These are phyloP conservation scores for Euclidium syriacum DNA, from an alignment of 345 rosid species.

Conservation along the genomic window DNA sequence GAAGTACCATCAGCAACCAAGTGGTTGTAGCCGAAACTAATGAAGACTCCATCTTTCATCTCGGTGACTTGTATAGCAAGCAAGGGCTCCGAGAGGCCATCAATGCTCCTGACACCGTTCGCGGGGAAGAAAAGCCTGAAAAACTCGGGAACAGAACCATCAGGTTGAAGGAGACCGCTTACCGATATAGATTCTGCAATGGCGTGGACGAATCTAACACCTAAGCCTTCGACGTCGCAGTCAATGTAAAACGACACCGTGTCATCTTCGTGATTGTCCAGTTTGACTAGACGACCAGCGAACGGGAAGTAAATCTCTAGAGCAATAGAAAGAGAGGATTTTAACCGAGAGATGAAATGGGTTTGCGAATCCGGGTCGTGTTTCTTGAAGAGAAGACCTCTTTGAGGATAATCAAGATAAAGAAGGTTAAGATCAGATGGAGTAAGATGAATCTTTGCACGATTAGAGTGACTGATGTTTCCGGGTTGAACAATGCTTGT, in stretches of 20 bases:
- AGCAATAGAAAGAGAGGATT: not conserved
- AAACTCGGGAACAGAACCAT: slow-evolving; percentile 3
- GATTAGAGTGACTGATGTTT: not conserved
- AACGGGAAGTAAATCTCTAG: not conserved
- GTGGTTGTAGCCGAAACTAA: slow-evolving; percentile 33
- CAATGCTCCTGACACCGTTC: slow-evolving; percentile 7
- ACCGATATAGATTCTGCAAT: slow-evolving; percentile 21
- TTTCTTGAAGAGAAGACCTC: not conserved
- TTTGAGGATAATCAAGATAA: too few species aligned
- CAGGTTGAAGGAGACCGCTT: slow-evolving; percentile 5
- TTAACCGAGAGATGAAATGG: not conserved
- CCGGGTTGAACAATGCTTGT: not conserved
- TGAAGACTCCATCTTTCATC: slow-evolving; percentile 28
- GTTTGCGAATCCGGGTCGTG: not conserved
- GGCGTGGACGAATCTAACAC: slow-evolving; percentile 26
- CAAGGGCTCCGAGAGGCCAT: slow-evolving; percentile 24
- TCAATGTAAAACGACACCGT: not conserved
- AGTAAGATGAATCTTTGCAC: not conserved
- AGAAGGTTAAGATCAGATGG: not conserved
- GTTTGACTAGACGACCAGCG: not conserved
- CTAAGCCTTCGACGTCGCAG: not conserved
- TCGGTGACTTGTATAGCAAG: slow-evolving; percentile 37
- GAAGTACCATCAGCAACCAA: slow-evolving; percentile 27
- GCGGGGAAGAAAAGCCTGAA: slow-evolving; percentile 27
- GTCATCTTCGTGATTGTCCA: not conserved